phyloP scores from a whole-genome alignment of 305 asterid genomes.

The Nicotiana rustica region DNA sequence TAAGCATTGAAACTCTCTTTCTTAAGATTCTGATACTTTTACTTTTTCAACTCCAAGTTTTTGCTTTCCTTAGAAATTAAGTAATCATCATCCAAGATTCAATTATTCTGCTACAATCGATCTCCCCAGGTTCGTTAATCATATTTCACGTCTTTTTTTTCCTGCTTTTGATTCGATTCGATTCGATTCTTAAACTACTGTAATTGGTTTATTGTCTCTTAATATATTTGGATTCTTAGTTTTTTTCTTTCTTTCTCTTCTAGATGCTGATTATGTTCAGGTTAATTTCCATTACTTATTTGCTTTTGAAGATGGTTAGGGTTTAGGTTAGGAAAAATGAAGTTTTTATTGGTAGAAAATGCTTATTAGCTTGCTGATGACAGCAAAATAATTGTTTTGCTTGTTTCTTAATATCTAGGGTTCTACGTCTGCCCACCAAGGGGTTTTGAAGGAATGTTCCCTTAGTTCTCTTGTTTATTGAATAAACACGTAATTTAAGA shows the following conservation, averaged over 20 bases:
- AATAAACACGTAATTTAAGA: not conserved
- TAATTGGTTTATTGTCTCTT: not conserved
- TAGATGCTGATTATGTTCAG: constrained; percentile 53
- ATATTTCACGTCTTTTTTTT: constrained; percentile 27
- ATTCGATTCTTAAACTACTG: constrained; percentile 22
- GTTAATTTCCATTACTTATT: constrained; percentile 44
- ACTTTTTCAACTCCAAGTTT: constrained; percentile 35
- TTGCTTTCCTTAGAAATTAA: constrained; percentile 45
- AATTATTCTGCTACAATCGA: constrained; percentile 45
- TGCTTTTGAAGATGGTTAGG: constrained; percentile 33
- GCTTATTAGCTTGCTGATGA: not conserved
- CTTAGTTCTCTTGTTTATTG: not conserved
- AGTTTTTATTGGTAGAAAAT: constrained; percentile 3
- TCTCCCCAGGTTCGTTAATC: constrained; percentile 53
- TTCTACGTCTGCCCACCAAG: constrained; percentile 18
- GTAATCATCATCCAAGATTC: constrained; percentile 47
- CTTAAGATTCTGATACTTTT: constrained; percentile 2
- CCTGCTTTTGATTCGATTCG: constrained; percentile 22
- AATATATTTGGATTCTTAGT: constrained; percentile 42
- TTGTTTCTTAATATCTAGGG: constrained; percentile 23
- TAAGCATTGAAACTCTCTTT: not conserved
- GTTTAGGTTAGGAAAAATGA: not conserved
- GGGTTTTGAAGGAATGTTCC: not conserved
- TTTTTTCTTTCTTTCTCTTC: constrained; percentile 39
- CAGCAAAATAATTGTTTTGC: not conserved